Base-by-base conservation (phyloP, 306 rosid genomes). In the Geum urbanum region DNA sequence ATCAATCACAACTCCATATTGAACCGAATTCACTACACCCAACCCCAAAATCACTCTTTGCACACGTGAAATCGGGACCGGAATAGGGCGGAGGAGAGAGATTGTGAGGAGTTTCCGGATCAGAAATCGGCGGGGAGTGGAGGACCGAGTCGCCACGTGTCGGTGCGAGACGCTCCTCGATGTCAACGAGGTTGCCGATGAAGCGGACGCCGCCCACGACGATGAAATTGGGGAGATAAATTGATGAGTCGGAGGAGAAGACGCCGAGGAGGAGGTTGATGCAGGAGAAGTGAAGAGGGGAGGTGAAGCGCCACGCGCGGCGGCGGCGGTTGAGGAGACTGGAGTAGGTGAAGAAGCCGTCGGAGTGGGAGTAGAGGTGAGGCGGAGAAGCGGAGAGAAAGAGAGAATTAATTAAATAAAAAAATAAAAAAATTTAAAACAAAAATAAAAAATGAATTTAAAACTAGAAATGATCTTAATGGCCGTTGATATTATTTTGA, bases 201-300 rank as follows among this genome's bases (percentile, higher is more conserved):
- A 89, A 88, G 66, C 85, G 79, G n/a, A 92, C 96, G 0, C 95
- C 98, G 5, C 89, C 95, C 13, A 83, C 95, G 37, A 92, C 83
- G 7, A 89, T 79, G 78, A 89, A 92, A 14, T 63, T 80, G 0
- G 77, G 73, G 15, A 55, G 8, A 44, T 20, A 20, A 9, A 53
- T 47, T 0, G 16, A 60, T n/a, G 58, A 48, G n/a, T 53, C 44
- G 0, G 18, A 58, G 27, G 63, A 58, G 18, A 85, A 86, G 52
- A 87, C 95, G 27, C 85, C 92, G n/a, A 92, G n/a, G 5, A 92
- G 96, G 40, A 95, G 96, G 79, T 92, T 89, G 19, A 78, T 78
- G 1, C 96, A 82, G 4, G 98, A 85, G 69, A 84, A 89, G 24
- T 81, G 80, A n/a, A 89, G 84, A n/a, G 95, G 84, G 0, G 91